Evolutionary conservation across 2,329 filamentous ascomycete species (phyloP).

Genomic region (Apiospora malaysiana): DNA sequence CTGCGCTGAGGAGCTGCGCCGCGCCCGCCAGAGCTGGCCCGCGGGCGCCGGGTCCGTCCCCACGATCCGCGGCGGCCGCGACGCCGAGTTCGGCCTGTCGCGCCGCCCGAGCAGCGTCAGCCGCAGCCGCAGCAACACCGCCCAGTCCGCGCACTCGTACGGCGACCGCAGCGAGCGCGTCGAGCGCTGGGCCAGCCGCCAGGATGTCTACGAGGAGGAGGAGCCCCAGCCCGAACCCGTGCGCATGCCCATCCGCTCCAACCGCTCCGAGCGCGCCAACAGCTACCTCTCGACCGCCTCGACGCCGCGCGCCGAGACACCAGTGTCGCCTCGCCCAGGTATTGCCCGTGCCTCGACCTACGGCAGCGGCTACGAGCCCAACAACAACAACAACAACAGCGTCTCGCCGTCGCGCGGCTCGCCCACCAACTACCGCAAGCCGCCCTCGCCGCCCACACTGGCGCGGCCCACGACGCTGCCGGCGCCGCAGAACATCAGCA

Average conservation of each 20-base stretch:
- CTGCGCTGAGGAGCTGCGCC: constrained; percentile 80
- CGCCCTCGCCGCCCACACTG: constrained; percentile 31
- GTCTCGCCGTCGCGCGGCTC: constrained; percentile 25
- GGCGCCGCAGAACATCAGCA: constrained; percentile 39
- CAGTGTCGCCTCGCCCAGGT: constrained; percentile 35
- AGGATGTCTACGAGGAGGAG: constrained; percentile 42
- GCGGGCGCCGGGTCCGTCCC: constrained; percentile 29
- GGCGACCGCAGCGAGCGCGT: constrained; percentile 48
- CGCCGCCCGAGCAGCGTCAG: constrained; percentile 31
- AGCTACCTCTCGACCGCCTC: background rate
- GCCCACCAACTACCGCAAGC: constrained; percentile 36
- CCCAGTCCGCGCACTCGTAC: constrained; percentile 44
- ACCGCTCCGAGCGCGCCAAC: constrained; percentile 39
- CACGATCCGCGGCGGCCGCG: constrained; percentile 28
- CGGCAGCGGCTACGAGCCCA: constrained; percentile 30
- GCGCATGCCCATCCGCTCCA: constrained; percentile 52
- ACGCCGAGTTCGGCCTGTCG: constrained; percentile 23
- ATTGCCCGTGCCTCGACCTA: constrained; percentile 37
- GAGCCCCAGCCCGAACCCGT: constrained; percentile 35
- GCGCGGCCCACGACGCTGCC: constrained; percentile 30
- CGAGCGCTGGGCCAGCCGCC: constrained; percentile 36
- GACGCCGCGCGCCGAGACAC: constrained; percentile 33
- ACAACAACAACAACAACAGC: constrained; percentile 7
- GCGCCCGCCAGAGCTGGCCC: constrained; percentile 55
- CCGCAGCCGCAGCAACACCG: constrained; percentile 54